Evolutionary conservation across 768 basidiomycete genomes (phyloP), one percentile per base, ranked within the genome.

Genomic region (Leccinum subgranulosum): DNA sequence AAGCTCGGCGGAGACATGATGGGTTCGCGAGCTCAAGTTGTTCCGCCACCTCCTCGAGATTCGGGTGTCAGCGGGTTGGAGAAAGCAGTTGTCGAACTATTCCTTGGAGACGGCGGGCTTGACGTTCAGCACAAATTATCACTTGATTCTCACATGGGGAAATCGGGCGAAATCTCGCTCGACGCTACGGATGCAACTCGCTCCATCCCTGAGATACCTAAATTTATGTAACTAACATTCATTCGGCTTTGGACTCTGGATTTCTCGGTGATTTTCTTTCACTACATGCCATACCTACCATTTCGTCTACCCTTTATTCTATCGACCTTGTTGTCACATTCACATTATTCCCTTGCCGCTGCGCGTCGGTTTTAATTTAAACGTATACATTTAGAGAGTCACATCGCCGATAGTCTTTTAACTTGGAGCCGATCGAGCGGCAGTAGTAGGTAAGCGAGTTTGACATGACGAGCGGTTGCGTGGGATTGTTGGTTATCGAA

Each of bases 31-130:
- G 66, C 68, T 11, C 68, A 69, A 47, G 63, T 75, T 12, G 67
- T 71, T 52, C 69, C 75, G 23, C 69, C 76, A 25, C 67, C 75
- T 8, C 71, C 75, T 36, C 76, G 70, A 47, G 73, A 78, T 54
- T 46, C 66, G 49, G 33, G 52, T 46, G 21, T 50, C 58, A 51
- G 28, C 54, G 56, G 15, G 34, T 67, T 86, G 60, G 84, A 86
- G 65, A 67, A 66, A n/a, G 72, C 77, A 9, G 64, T 87, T 6
- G 78, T 86, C 11, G 84, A 83, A 60, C 60, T 83, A 29, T 64
- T 76, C 27, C 67, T 76, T 51, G 74, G 74, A 41, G 73, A 65
- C 6, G 34, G 60, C 33, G 60, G 57, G 43, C 51, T 12, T 27
- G 58, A 54, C 11, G 15, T 33, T 52, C 49, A 33, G 21, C n/a